These are phyloP conservation scores for Clonostachys byssicola DNA, from an alignment of 2,329 filamentous ascomycete species.

Conservation along the genomic window DNA sequence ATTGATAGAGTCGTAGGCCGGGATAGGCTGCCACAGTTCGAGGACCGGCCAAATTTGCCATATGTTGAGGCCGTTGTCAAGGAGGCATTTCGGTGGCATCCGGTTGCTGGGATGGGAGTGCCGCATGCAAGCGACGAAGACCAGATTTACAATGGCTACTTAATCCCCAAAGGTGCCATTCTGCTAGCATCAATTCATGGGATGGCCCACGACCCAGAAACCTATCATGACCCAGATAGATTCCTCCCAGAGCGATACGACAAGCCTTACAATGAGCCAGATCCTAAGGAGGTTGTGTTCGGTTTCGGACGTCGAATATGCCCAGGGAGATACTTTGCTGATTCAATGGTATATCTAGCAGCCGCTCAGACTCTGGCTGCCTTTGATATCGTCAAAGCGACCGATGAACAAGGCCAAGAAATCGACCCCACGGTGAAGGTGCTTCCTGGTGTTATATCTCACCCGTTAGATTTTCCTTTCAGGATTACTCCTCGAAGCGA, in stretches of 20 bases:
- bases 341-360: slow-evolving; percentile 16
- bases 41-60: slow-evolving; percentile 15
- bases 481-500: slow-evolving; percentile 10
- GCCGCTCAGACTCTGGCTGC: slow-evolving; percentile 35
- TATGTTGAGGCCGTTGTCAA: slow-evolving; percentile 20
- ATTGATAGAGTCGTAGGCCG: slow-evolving; percentile 18
- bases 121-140: slow-evolving; percentile 25
- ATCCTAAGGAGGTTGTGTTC: slow-evolving; percentile 16
- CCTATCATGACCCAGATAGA: slow-evolving; percentile 39
- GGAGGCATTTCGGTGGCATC: slow-evolving; percentile 15
- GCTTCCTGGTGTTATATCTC: slow-evolving; percentile 2
- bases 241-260: slow-evolving; percentile 22
- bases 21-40: slow-evolving; percentile 14
- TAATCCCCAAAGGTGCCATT: slow-evolving; percentile 17
- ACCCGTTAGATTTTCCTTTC: slow-evolving; percentile 1
- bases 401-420: slow-evolving; percentile 1
- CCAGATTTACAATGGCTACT: slow-evolving; percentile 12
- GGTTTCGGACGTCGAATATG: slow-evolving; percentile 24
- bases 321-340: slow-evolving; percentile 18
- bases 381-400: slow-evolving; percentile 29
- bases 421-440: not conserved
- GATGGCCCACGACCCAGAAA: slow-evolving; percentile 2
- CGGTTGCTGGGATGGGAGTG: slow-evolving; percentile 22
- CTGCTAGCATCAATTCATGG: slow-evolving; percentile 14
- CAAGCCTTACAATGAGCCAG: slow-evolving; percentile 10